These are phyloP conservation scores for Lagenidium giganteum DNA, from an alignment of 352 stramenopile genomes.

Conservation along the genomic window DNA sequence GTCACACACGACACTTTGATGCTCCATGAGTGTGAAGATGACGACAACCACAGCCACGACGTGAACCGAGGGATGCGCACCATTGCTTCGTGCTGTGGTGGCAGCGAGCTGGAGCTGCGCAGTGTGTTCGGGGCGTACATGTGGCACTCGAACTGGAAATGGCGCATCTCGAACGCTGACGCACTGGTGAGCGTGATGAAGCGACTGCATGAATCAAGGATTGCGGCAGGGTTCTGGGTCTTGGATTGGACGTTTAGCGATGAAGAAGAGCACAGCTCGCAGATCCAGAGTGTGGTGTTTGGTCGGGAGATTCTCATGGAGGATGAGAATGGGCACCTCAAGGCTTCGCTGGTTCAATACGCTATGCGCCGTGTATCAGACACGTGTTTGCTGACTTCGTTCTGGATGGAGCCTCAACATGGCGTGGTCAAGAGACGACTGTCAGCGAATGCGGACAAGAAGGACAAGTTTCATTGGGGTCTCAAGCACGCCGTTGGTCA, in stretches of 20 bases:
- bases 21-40: too few species aligned
- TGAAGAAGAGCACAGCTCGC: slow-evolving; percentile 32
- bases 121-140: slow-evolving; percentile 73
- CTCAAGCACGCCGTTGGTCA: slow-evolving; percentile 59
- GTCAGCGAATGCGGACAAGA: slow-evolving; percentile 27
- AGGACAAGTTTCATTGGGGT: slow-evolving; percentile 55
- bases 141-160: slow-evolving; percentile 75
- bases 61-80: slow-evolving; percentile 25
- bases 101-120: slow-evolving; percentile 52
- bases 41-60: slow-evolving; percentile 22
- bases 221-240: slow-evolving; percentile 64
- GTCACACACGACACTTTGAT: slow-evolving; percentile 54
- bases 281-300: slow-evolving; percentile 57
- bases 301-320: slow-evolving; percentile 68
- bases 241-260: slow-evolving; percentile 64
- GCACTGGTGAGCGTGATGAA: slow-evolving; percentile 49
- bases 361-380: slow-evolving; percentile 60
- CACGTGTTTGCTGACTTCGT: slow-evolving; percentile 67
- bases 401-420: slow-evolving; percentile 80
- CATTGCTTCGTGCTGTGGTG: slow-evolving; percentile 53
- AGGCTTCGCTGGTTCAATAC: slow-evolving; percentile 65
- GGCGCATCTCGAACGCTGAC: slow-evolving; percentile 46
- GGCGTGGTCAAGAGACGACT: slow-evolving; percentile 43
- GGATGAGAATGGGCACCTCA: slow-evolving; percentile 48
- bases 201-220: slow-evolving; percentile 47